Evolutionary conservation across 2,329 filamentous ascomycete genomes (phyloP), one percentile per base, ranked within the genome.

Genomic region (Monosporascus cannonballus): DNA sequence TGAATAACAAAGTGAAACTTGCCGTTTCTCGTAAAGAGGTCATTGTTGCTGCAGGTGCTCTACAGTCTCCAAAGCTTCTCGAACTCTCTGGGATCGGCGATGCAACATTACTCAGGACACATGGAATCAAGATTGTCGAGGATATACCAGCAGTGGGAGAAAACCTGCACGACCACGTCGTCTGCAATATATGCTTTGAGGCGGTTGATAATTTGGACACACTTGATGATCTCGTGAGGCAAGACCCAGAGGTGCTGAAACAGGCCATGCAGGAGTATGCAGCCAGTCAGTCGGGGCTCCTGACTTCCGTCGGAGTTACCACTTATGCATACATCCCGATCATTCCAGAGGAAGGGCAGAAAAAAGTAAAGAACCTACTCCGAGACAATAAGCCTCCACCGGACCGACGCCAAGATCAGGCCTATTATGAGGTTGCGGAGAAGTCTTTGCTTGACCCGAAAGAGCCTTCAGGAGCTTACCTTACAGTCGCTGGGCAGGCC

Each of bases 271-370:
- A 52, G 22, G 47, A 52, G 2, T 58, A 51, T 20, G 47, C 42
- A 17, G 11, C 22, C 0, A 45, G 36, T 34, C 30, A 41, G 17
- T 52, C 42, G 4, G 56, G 56, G 2, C 37, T 48, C 22, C 38
- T 58, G 22, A 44, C 49, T 1, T 52, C 51, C 8, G 30, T 52
- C 3, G 55, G 51, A 1, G 41, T 56, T 9, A 39, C 41, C 17
- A 27, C 51, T 11, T 56, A 49, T 17, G 54, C 56, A 7, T 58
- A 54, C 42, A 38, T 58, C 20, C 54, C 56, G 14, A 17, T 56
- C 5, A 14, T 53, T 17, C 48, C 51, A 6, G 30, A 6, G 1
- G 41, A 55, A 48, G 49, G 51, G 14, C 51, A 38, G 3, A 25
- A 52, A 11, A 20, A 15, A 20, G 49, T 11, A 47, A 52, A 36